Evolutionary conservation across 1,139 yeast species (phyloP).

Genomic region (Lizanozyma gosingica): DNA sequence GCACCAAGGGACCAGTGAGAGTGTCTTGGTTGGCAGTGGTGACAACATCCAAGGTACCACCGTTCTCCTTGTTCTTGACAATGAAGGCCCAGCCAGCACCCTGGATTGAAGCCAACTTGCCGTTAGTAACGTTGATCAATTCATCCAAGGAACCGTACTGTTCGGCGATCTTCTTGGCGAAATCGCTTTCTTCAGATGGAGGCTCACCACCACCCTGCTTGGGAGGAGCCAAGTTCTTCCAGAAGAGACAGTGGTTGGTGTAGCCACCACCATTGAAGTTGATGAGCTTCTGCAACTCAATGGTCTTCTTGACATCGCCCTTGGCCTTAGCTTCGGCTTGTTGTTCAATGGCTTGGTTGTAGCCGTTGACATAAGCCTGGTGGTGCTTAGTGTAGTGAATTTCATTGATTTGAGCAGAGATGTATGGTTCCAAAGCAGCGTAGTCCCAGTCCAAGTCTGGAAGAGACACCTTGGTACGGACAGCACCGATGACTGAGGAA

Average conservation of each 20-base stretch:
- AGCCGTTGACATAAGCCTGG: conserved; percentile 87
- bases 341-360: conserved; percentile 76
- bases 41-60: conserved; percentile 68
- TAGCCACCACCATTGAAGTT: conserved; percentile 96
- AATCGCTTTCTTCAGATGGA: conserved; percentile 48
- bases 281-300: conserved; percentile 70
- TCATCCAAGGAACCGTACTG: conserved; percentile 77
- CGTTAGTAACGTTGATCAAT: conserved; percentile 59
- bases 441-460: conserved; percentile 87
- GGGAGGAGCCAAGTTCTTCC: conserved; percentile 85
- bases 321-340: conserved; percentile 59
- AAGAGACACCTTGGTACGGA: conserved; percentile 62
- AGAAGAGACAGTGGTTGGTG: conserved; percentile 78
- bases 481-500: conserved; percentile 17
- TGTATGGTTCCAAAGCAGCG: conserved; percentile 83
- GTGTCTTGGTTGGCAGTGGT: conserved; percentile 91
- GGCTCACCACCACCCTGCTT: conserved; percentile 81
- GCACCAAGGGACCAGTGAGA: conserved; percentile 62
- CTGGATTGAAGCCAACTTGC: conserved; percentile 83
- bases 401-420: conserved; percentile 85
- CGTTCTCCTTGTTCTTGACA: conserved; percentile 78
- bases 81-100: conserved; percentile 98
- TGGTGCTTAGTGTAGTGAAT: conserved; percentile 89
- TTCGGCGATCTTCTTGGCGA: conserved; percentile 52
- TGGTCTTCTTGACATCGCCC: conserved; percentile 57